phyloP scores from a whole-genome alignment of 108 stramenopile species.

The Discostella stelligeroides region DNA sequence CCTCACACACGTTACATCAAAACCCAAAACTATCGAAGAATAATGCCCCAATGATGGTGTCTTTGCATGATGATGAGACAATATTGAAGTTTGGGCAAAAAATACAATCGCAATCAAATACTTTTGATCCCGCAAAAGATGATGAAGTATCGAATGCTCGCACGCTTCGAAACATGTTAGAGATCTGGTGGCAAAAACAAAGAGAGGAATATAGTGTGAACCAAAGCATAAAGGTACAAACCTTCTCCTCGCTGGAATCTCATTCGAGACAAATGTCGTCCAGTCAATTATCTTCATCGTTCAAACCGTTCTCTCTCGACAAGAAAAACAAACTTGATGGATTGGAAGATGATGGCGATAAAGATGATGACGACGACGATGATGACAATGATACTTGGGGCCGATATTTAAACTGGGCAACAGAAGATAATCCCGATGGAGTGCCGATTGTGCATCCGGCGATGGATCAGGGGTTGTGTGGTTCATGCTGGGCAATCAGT shows the following conservation, averaged over 20 bases:
- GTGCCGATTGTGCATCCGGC: conserved; percentile 68
- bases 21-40: no score
- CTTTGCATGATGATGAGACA: conserved; percentile 15
- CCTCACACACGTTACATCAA: no score
- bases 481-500: conserved; percentile 98
- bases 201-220: conserved; percentile 11
- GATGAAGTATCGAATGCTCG: not conserved
- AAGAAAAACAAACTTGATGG: conserved; percentile 32
- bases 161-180: conserved; percentile 12
- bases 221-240: not conserved
- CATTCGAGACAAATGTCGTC: not conserved
- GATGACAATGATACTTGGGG: conserved; percentile 17
- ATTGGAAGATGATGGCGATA: conserved; percentile 18
- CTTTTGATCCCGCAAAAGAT: not conserved
- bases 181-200: conserved; percentile 43
- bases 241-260: conserved; percentile 3
- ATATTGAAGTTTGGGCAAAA: conserved; percentile 24
- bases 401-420: conserved; percentile 69
- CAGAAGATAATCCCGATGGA: conserved; percentile 76
- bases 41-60: conserved; percentile 16
- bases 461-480: conserved; percentile 85
- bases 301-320: conserved; percentile 22
- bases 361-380: not conserved
- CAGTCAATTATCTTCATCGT: not conserved
- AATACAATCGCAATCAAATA: not conserved